Conservation (phyloP, 805 yeast species). For the Candida tammaniensis region DNA sequence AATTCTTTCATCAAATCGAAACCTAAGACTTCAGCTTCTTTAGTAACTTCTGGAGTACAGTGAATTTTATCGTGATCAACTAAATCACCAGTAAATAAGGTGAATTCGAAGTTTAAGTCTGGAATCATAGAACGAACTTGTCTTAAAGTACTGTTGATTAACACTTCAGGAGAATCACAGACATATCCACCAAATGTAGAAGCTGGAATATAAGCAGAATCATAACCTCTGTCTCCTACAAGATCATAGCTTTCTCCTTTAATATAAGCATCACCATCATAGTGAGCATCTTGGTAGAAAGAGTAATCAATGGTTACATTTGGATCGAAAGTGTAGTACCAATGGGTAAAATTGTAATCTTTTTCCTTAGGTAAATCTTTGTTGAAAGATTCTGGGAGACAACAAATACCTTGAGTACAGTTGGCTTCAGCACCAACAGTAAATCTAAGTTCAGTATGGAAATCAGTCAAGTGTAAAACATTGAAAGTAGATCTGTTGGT, state of each 20-base stretch:
- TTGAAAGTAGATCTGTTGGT: conserved; percentile 41
- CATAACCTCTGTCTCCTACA: conserved; percentile 16
- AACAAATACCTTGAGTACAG: conserved; percentile 56
- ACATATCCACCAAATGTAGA: conserved; percentile 58
- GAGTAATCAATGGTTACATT: conserved; percentile 5
- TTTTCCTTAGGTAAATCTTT: conserved; percentile 18
- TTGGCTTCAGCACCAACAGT: conserved; percentile 55
- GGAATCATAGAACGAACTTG: conserved; percentile 17
- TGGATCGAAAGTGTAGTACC: conserved; percentile 16
- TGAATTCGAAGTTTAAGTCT: conserved; percentile 49
- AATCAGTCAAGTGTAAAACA: conserved; percentile 64
- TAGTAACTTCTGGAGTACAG: conserved; percentile 59
- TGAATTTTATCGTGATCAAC: conserved; percentile 62
- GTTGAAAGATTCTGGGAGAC: conserved; percentile 49
- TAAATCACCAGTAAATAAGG: conserved; percentile 70
- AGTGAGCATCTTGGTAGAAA: conserved; percentile 24
- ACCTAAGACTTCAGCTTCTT: conserved; percentile 66
- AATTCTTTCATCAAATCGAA: conserved; percentile 56
- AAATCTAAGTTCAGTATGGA: conserved; percentile 58
- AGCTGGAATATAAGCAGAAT: conserved; percentile 42
- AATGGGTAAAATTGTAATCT: conserved; percentile 27
- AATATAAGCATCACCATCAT: conserved; percentile 20
- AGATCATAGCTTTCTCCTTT: conserved; percentile 34
- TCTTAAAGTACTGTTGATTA: conserved; percentile 59
- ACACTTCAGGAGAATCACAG: conserved; percentile 66